Percentiles rank a stretch among this genome's conserved stretches.
phyloP scores from a whole-genome alignment of 2,329 filamentous ascomycete species.

The Colletotrichum tabaci region DNA sequence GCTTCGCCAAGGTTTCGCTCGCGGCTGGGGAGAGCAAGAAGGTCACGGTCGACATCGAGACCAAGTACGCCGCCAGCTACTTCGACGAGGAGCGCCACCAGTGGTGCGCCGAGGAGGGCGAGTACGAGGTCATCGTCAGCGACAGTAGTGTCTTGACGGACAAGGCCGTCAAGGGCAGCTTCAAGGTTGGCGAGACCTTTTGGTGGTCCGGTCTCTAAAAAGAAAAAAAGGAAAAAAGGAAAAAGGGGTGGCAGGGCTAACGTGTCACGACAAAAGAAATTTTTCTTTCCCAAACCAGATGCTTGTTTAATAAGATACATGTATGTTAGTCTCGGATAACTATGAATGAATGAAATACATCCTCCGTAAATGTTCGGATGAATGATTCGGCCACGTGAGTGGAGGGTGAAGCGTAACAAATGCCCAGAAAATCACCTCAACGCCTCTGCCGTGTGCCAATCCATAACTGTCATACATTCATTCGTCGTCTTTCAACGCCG shows the following conservation, averaged over 20 bases:
- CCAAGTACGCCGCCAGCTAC: constrained; percentile 78
- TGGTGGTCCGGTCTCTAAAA: constrained; percentile 77
- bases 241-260: not conserved
- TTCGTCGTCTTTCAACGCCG: not conserved
- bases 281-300: not conserved
- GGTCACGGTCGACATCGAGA: constrained; percentile 69
- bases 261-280: not conserved
- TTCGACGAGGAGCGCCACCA: constrained; percentile 78
- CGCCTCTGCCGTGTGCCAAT: not conserved
- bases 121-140: constrained; percentile 74
- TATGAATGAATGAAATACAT: constrained; percentile 14
- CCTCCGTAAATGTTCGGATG: not conserved
- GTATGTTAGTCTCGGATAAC: not conserved
- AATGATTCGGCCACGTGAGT: not conserved
- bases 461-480: constrained; percentile 8
- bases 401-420: not conserved
- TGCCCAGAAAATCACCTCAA: not conserved
- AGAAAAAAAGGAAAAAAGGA: not conserved
- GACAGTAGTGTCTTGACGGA: constrained; percentile 67
- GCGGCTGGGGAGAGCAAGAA: constrained; percentile 71
- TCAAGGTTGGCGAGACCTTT: constrained; percentile 72
- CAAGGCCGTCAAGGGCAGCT: constrained; percentile 64
- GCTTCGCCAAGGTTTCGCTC: constrained; percentile 71
- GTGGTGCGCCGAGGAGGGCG: constrained; percentile 77
- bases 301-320: not conserved